Evolutionary conservation across 2,329 filamentous ascomycete genomes (phyloP).

Genomic region (Alternaria angustiovoidea): DNA sequence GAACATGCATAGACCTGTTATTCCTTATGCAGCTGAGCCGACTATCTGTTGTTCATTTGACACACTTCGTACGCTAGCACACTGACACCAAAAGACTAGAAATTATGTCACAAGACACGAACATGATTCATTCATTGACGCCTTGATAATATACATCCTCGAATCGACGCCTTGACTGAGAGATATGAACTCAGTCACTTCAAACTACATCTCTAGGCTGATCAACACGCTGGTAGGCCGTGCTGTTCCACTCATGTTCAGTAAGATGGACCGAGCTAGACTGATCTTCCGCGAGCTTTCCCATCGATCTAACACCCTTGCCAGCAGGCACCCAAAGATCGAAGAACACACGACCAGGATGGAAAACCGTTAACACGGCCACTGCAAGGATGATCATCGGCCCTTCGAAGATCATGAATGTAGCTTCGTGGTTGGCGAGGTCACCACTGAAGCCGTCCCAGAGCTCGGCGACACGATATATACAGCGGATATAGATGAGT

Average conservation of each 20-base stretch:
- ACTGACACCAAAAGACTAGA: neutral
- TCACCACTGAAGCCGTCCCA: constrained; percentile 53
- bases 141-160: neutral
- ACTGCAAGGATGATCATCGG: constrained; percentile 32
- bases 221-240: constrained; percentile 23
- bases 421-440: constrained; percentile 57
- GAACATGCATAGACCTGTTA: neutral
- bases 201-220: neutral
- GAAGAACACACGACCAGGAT: no score
- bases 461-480: constrained; percentile 59
- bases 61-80: neutral
- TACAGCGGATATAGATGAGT: constrained; percentile 56
- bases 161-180: neutral
- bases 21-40: neutral
- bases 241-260: constrained; percentile 19
- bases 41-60: neutral
- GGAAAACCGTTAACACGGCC: no score
- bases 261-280: constrained; percentile 19
- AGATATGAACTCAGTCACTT: neutral
- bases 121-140: no score
- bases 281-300: constrained; percentile 16
- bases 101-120: neutral
- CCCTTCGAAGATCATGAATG: constrained; percentile 62
- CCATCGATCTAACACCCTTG: constrained; percentile 11
- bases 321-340: no score